Conservation (phyloP, 1,139 yeast species). For the Candida neerlandica region DNA sequence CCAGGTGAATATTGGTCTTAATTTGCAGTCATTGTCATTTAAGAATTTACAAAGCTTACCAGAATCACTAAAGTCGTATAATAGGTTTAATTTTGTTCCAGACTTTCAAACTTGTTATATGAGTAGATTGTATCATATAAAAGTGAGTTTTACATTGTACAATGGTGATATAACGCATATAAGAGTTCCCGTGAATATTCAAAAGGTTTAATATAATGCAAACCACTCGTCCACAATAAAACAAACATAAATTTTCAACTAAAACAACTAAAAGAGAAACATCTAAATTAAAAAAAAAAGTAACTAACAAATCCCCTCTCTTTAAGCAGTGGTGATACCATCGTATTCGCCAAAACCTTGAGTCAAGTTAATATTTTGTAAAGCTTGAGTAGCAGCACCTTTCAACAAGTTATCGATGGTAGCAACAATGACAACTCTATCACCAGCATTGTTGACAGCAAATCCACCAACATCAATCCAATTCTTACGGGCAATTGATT, state of each 20-base stretch:
- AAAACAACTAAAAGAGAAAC: neutral
- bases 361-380: slow-evolving; percentile 91
- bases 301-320: neutral
- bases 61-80: slow-evolving; percentile 13
- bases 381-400: slow-evolving; percentile 98
- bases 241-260: neutral
- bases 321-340: slow-evolving; percentile 71
- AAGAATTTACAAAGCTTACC: slow-evolving; percentile 11
- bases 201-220: slow-evolving; percentile 13
- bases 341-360: slow-evolving; percentile 91
- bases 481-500: slow-evolving; percentile 89
- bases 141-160: slow-evolving; percentile 30
- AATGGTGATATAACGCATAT: slow-evolving; percentile 31
- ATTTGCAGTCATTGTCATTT: slow-evolving; percentile 13
- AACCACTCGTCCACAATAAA: neutral
- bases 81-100: slow-evolving; percentile 36
- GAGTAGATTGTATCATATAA: slow-evolving; percentile 39
- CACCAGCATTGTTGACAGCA: slow-evolving; percentile 84
- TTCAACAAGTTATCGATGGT: slow-evolving; percentile 93
- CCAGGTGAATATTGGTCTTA: slow-evolving; percentile 12
- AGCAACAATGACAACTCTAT: slow-evolving; percentile 91
- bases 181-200: slow-evolving; percentile 33
- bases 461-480: slow-evolving; percentile 95
- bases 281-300: neutral
- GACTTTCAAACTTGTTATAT: slow-evolving; percentile 42